Percentiles rank a stretch among this genome's conserved stretches.
phyloP scores from a whole-genome alignment of 2,329 filamentous ascomycete species.

The Aspergillus quadricinctus region DNA sequence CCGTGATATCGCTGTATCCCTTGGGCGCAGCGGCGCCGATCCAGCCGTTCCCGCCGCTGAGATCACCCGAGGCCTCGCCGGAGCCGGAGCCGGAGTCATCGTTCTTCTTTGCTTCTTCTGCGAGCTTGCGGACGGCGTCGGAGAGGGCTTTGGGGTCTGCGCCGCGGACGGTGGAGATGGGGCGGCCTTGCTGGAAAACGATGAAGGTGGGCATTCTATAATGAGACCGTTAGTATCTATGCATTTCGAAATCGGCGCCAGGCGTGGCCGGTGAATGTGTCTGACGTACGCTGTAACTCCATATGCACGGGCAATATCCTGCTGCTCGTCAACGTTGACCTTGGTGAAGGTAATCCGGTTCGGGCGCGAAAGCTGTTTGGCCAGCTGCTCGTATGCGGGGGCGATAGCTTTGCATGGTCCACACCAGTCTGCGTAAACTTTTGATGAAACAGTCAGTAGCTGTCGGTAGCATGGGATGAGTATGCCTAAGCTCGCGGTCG shows the following conservation, averaged over 20 bases:
- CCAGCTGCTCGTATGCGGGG: slow-evolving; percentile 75
- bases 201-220: slow-evolving; percentile 84
- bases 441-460: slow-evolving; percentile 6
- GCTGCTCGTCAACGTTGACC: slow-evolving; percentile 75
- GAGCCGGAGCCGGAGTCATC: slow-evolving; percentile 21
- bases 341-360: slow-evolving; percentile 78
- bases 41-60: slow-evolving; percentile 57
- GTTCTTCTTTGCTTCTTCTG: slow-evolving; percentile 54
- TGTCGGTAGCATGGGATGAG: not conserved
- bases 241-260: not conserved
- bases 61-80: slow-evolving; percentile 38
- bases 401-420: slow-evolving; percentile 79
- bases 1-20: slow-evolving; percentile 78
- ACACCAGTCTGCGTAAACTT: slow-evolving; percentile 88
- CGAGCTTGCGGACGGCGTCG: slow-evolving; percentile 66
- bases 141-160: slow-evolving; percentile 69
- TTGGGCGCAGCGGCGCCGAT: slow-evolving; percentile 69
- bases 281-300: slow-evolving; percentile 59
- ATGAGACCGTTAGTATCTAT: slow-evolving; percentile 1
- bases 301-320: slow-evolving; percentile 70
- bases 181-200: slow-evolving; percentile 69
- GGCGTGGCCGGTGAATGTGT: not conserved
- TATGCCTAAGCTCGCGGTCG: slow-evolving; percentile 4
- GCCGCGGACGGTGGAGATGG: slow-evolving; percentile 66
- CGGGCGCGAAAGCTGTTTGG: slow-evolving; percentile 64